phyloP scores from a whole-genome alignment of 1,139 yeast genomes.

The Zygotorulaspora mrakii region DNA sequence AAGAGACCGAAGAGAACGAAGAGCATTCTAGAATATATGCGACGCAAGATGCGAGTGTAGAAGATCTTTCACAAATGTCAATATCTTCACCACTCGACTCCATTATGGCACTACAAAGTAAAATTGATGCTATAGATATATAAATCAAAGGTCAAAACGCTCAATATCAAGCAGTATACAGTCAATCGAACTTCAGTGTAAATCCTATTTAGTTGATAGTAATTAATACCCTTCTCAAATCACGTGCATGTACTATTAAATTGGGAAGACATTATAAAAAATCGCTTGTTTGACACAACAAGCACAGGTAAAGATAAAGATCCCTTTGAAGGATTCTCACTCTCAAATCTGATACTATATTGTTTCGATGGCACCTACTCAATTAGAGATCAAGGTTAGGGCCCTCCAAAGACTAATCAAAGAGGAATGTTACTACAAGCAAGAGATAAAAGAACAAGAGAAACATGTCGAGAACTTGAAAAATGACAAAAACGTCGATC shows the following conservation, averaged over 20 bases:
- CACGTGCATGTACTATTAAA: no score
- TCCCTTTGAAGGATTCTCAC: no score
- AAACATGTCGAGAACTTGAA: conserved; percentile 44
- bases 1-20: neutral
- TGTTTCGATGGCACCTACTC: conserved; percentile 86
- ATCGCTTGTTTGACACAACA: no score
- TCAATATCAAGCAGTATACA: no score
- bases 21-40: neutral
- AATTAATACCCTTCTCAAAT: no score
- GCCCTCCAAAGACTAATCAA: conserved; percentile 72
- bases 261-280: no score
- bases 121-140: conserved; percentile 18
- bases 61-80: conserved; percentile 2
- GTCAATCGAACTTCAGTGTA: no score
- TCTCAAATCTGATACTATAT: no score
- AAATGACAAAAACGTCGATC: conserved; percentile 47
- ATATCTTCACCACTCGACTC: neutral
- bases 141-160: no score
- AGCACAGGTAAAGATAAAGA: no score
- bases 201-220: no score
- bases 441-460: conserved; percentile 63
- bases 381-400: conserved; percentile 67
- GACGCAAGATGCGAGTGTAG: neutral
- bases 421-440: conserved; percentile 61
- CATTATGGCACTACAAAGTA: conserved; percentile 11